These are phyloP conservation scores for Fusarium compactum DNA, from an alignment of 2,329 filamentous ascomycete genomes.

Conservation along the genomic window DNA sequence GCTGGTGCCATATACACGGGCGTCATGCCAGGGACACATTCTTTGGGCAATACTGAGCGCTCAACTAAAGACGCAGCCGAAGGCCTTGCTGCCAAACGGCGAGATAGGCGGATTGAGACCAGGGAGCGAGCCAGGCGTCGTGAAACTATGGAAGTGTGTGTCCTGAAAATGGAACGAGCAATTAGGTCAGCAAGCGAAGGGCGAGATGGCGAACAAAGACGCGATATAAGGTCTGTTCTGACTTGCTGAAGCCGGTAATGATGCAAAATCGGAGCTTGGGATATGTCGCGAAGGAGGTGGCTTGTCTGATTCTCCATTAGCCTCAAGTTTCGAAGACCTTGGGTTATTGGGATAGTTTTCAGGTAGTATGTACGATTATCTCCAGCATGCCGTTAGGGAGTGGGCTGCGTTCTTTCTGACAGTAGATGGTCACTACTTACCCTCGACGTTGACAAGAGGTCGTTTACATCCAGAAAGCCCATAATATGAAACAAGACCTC, in stretches of 20 bases:
- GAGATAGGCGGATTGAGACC: conserved; percentile 73
- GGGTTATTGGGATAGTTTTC: not conserved
- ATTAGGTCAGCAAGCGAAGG: conserved; percentile 73
- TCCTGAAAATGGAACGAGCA: conserved; percentile 73
- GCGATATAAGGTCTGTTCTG: conserved; percentile 65
- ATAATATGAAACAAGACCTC: conserved; percentile 69
- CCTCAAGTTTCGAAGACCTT: conserved; percentile 15
- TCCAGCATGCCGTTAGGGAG: not conserved
- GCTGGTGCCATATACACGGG: conserved; percentile 65
- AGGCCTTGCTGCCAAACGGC: conserved; percentile 70
- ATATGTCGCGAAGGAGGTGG: conserved; percentile 71
- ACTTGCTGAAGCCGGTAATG: conserved; percentile 69
- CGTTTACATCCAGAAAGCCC: conserved; percentile 67
- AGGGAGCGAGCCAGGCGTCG: conserved; percentile 72
- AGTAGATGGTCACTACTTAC: conserved; percentile 55
- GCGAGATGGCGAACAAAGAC: conserved; percentile 68
- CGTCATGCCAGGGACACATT: conserved; percentile 66
- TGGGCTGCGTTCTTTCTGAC: conserved; percentile 9
- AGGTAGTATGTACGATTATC: not conserved
- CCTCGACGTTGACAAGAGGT: conserved; percentile 67
- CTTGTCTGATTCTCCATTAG: conserved; percentile 61
- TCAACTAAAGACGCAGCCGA: conserved; percentile 70
- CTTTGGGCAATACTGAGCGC: conserved; percentile 72
- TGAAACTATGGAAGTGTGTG: conserved; percentile 73
- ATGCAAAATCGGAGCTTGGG: conserved; percentile 74